Conservation (phyloP, 495 filamentous ascomycete genomes). For the Penicillium egyptiacum region DNA sequence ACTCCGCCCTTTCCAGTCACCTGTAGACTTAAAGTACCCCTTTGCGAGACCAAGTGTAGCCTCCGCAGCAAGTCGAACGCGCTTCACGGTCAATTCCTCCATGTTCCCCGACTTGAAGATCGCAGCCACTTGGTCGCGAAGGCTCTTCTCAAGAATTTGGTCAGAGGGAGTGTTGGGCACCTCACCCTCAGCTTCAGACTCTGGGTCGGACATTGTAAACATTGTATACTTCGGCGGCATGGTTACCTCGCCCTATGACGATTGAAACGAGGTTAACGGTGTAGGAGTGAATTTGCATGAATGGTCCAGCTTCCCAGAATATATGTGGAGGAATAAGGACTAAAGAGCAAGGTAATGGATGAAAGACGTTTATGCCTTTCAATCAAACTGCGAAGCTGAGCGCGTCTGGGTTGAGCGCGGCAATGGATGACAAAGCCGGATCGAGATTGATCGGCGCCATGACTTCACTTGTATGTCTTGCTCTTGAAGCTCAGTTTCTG, state of each 20-base stretch:
- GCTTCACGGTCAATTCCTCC: slow-evolving; percentile 73
- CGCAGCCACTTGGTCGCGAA: slow-evolving; percentile 59
- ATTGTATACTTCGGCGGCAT: slow-evolving; percentile 41
- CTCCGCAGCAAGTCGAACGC: slow-evolving; percentile 67
- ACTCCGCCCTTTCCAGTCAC: slow-evolving; percentile 76
- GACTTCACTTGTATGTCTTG: background rate
- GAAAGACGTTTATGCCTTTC: background rate
- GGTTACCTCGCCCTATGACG: background rate
- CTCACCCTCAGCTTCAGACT: slow-evolving; percentile 27
- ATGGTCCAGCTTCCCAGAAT: background rate
- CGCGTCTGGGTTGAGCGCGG: slow-evolving; percentile 1
- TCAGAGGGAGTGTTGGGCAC: slow-evolving; percentile 30
- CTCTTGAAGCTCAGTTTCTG: background rate
- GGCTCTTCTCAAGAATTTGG: slow-evolving; percentile 47
- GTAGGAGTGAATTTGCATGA: background rate
- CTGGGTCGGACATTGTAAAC: slow-evolving; percentile 39
- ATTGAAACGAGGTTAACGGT: background rate
- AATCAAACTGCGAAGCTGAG: background rate
- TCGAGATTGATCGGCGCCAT: slow-evolving; percentile 7
- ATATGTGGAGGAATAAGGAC: background rate
- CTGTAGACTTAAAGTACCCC: slow-evolving; percentile 65
- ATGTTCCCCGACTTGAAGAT: slow-evolving; percentile 58
- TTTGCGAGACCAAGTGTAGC: slow-evolving; percentile 60
- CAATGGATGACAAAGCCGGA: slow-evolving; percentile 14
- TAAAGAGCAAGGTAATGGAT: background rate